A percentile compares a stretch with the other conserved stretches of the same genome.
These are phyloP conservation scores for Salvia splendens DNA, from an alignment of 257 asterid species.

Conservation along the genomic window DNA sequence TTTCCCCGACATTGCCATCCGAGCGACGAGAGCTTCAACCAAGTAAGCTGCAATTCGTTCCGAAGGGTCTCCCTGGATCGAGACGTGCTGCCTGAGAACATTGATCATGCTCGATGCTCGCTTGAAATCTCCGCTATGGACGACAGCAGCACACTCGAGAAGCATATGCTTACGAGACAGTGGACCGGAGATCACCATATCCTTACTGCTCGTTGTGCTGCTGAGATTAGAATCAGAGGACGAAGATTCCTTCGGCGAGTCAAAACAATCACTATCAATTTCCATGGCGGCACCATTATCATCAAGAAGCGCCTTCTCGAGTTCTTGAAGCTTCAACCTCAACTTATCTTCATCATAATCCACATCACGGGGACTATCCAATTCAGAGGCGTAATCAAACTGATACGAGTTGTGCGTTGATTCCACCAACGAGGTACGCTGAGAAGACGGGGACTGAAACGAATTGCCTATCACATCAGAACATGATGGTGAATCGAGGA, in stretches of 20 bases:
- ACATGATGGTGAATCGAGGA: conserved; percentile 13
- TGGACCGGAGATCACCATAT: conserved; percentile 28
- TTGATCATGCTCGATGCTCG: conserved; percentile 57
- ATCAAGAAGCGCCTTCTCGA: conserved; percentile 76
- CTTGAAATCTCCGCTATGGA: conserved; percentile 54
- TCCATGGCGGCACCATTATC: conserved; percentile 46
- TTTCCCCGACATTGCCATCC: conserved; percentile 75
- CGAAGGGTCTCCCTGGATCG: conserved; percentile 83
- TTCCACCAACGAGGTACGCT: too few relatives aligned
- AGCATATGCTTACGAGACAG: conserved; percentile 61
- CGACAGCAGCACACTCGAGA: conserved; percentile 68
- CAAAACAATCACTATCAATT: conserved; percentile 47
- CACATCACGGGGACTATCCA: conserved; percentile 42
- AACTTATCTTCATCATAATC: conserved; percentile 59
- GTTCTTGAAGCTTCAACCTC: conserved; percentile 76
- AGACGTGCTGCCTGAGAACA: conserved; percentile 68
- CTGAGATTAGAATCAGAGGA: conserved; percentile 64
- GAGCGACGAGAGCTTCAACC: conserved; percentile 94
- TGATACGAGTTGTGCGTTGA: background rate
- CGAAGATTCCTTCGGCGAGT: conserved; percentile 72
- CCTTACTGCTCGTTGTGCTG: conserved; percentile 51
- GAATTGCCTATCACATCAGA: background rate
- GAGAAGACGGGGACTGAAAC: too few relatives aligned
- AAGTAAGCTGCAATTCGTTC: conserved; percentile 87
- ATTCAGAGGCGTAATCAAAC: conserved; percentile 30